Evolutionary conservation across 2,329 filamentous ascomycete genomes (phyloP).

Genomic region (Dissoconium aciculare): DNA sequence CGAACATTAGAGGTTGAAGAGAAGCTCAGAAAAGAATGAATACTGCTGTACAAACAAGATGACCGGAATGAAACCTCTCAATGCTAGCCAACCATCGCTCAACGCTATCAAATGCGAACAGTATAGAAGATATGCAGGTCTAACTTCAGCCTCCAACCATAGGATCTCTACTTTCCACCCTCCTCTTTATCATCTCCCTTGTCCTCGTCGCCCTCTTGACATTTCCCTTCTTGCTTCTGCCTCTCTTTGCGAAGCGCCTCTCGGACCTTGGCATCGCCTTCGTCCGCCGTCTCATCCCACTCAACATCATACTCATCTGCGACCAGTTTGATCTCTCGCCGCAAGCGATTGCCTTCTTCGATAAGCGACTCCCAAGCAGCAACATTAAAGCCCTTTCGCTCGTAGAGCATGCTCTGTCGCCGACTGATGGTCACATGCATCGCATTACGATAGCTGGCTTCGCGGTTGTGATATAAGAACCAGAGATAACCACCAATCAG

Average conservation of each 20-base stretch:
- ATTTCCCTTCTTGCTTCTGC: constrained; percentile 14
- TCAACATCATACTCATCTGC: constrained; percentile 82
- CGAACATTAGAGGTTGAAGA: too few relatives aligned
- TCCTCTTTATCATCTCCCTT: constrained; percentile 40
- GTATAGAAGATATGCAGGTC: too few relatives aligned
- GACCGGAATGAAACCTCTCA: too few relatives aligned
- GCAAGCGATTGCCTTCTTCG: constrained; percentile 61
- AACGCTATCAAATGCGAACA: too few relatives aligned
- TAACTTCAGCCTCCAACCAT: too few relatives aligned
- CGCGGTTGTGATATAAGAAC: constrained; percentile 85
- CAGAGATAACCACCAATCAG: constrained; percentile 84
- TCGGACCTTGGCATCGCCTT: constrained; percentile 19
- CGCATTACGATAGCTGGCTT: constrained; percentile 68
- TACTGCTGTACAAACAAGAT: too few relatives aligned
- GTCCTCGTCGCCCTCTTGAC: constrained; percentile 13
- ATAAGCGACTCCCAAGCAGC: constrained; percentile 63
- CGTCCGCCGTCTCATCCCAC: constrained; percentile 35
- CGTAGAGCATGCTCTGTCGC: constrained; percentile 63
- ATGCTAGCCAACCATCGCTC: too few relatives aligned
- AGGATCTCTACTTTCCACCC: constrained; percentile 30
- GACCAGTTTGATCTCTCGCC: constrained; percentile 64
- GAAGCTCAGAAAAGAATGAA: too few relatives aligned
- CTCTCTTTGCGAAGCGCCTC: constrained; percentile 42
- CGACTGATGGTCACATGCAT: constrained; percentile 74
- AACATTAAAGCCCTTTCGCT: constrained; percentile 59